phyloP scores from a whole-genome alignment of 2,329 filamentous ascomycete species.

The Chaetomiaceae sp. region DNA sequence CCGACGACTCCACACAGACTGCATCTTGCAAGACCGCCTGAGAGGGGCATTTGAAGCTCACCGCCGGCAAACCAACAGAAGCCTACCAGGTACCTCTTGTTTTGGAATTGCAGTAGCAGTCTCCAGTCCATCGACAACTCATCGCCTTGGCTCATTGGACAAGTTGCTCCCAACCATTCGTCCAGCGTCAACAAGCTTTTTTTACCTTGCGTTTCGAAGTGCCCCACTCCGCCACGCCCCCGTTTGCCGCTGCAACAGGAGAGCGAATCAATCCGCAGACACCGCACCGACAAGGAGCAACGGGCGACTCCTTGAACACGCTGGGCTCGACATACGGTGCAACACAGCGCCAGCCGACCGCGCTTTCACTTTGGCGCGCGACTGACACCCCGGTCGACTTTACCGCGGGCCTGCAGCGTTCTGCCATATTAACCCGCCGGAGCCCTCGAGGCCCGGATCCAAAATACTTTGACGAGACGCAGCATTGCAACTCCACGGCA shows the following conservation, averaged over 20 bases:
- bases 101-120: constrained; percentile 4
- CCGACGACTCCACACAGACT: neutral
- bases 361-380: constrained; percentile 25
- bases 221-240: constrained; percentile 24
- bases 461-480: constrained; percentile 22
- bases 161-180: constrained; percentile 8
- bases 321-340: constrained; percentile 12
- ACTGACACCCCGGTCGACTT: constrained; percentile 22
- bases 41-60: neutral
- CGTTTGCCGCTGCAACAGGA: constrained; percentile 27
- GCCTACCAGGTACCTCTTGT: neutral
- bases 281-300: constrained; percentile 22
- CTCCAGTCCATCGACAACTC: constrained; percentile 7
- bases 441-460: constrained; percentile 23
- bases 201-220: constrained; percentile 15
- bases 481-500: constrained; percentile 17
- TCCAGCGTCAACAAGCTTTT: constrained; percentile 15
- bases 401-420: constrained; percentile 20
- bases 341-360: constrained; percentile 16
- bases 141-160: constrained; percentile 12
- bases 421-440: constrained; percentile 26
- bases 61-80: constrained; percentile 11
- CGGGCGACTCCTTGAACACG: constrained; percentile 30
- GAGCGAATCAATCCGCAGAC: constrained; percentile 26
- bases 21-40: neutral